These are phyloP conservation scores for Bullera alba DNA, from an alignment of 768 basidiomycete genomes.

Conservation along the genomic window DNA sequence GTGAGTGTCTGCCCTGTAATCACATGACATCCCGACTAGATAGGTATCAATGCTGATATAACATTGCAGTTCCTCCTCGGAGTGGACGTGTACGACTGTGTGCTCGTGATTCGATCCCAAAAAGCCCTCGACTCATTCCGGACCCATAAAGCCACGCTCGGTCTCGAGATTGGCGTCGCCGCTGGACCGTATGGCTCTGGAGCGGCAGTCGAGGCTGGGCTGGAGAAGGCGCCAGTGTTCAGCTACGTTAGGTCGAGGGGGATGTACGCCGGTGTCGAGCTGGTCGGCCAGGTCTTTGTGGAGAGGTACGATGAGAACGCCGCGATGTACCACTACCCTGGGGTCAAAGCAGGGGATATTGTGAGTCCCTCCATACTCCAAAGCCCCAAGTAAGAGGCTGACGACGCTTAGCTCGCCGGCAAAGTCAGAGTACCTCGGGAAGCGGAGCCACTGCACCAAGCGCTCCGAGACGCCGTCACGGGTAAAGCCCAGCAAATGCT, in stretches of 20 bases:
- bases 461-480: constrained; percentile 37
- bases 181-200: constrained; percentile 46
- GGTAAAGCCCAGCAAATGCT: constrained; percentile 34
- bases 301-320: constrained; percentile 43
- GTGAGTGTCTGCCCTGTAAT: constrained; percentile 9
- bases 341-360: constrained; percentile 43
- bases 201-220: constrained; percentile 41
- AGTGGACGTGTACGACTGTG: constrained; percentile 45
- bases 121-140: constrained; percentile 42
- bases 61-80: constrained; percentile 39
- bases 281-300: constrained; percentile 46
- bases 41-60: not conserved
- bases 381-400: not conserved
- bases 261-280: constrained; percentile 44
- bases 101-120: constrained; percentile 43
- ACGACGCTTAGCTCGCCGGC: constrained; percentile 30
- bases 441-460: constrained; percentile 27
- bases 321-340: constrained; percentile 44
- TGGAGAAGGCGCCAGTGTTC: constrained; percentile 42
- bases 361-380: constrained; percentile 15
- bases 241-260: constrained; percentile 41
- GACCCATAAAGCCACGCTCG: constrained; percentile 43
- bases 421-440: constrained; percentile 38
- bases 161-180: constrained; percentile 40
- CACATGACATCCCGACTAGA: not conserved